A percentile compares a stretch with the other conserved stretches of the same genome.
Conservation (phyloP, 1,284 basidiomycete species). For the Ustilago trichophora region DNA sequence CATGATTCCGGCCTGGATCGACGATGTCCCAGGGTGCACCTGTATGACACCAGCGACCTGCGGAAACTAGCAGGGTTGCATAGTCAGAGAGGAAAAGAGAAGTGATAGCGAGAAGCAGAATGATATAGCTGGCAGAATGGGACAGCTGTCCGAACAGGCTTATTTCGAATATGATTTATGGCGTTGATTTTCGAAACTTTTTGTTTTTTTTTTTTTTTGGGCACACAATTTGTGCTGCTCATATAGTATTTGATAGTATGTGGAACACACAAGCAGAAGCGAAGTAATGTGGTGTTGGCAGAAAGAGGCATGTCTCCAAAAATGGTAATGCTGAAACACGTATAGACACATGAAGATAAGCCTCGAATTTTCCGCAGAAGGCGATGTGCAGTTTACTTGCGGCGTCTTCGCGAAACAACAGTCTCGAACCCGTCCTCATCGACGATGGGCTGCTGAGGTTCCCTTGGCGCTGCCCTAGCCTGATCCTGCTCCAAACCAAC, state of each 20-base stretch:
- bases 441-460: conserved; percentile 44
- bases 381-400: conserved; percentile 20
- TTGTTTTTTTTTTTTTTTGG: not conserved
- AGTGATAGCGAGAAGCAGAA: not conserved
- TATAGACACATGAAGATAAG: not conserved
- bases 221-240: too few species aligned
- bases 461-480: conserved; percentile 5
- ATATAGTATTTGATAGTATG: too few species aligned
- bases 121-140: conserved; percentile 35
- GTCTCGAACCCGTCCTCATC: conserved; percentile 62
- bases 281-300: too few species aligned
- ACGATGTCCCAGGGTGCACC: too few species aligned
- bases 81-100: not conserved
- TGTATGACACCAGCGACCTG: too few species aligned
- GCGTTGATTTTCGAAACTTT: not conserved
- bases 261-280: too few species aligned
- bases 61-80: too few species aligned
- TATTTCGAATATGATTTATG: not conserved
- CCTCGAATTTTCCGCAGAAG: not conserved
- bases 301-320: too few species aligned
- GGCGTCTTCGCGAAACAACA: conserved; percentile 52
- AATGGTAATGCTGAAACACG: too few species aligned
- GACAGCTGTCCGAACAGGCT: conserved; percentile 25
- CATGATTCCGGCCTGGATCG: not conserved
- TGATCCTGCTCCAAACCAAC: conserved; percentile 28